Base-by-base conservation (phyloP, 2,329 filamentous ascomycete genomes). In the Cladosporium austrohemisphaericum region DNA sequence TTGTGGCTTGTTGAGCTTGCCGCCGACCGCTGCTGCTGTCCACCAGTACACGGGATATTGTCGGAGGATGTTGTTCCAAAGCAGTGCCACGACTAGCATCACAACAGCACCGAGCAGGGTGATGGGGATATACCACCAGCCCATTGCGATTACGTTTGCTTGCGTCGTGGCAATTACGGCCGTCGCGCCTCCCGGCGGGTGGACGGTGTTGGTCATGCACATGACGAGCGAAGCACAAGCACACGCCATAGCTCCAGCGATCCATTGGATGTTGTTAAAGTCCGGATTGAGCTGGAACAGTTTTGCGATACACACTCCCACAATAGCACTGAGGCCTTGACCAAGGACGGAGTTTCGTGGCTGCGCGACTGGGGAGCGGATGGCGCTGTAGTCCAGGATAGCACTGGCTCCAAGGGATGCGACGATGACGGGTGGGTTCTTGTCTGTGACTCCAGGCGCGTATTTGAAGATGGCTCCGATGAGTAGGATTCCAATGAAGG, bases 101-200 rank as follows among this genome's bases (percentile, higher is more conserved):
- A 76, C 53, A 1, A 60, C 57, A 2, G 67, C 67, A 2, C 70
- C 71, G 50, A 73, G 60, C 50, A 71, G 53, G 3, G 76, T 65
- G 6, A 76, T 53, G 0, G 66, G 65, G 0, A 74, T 65, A 52
- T 70, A 75, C 29, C 64, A 64, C 73, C 73, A 76, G 2, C 72
- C 72, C 65, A 76, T 66, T 0, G 58, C 63, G 11, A 65, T 69
- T 20, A 74, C 65, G 2, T 61, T 56, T 2, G 67, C 58, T 3
- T 70, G 62, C 3, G 68, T 71, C 5, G 68, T 67, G 1, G 73
- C 72, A 19, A 76, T 58, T 1, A 76, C 65, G 2, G 74, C 73
- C 8, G 72, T 75, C 0, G 74, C 74, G 18, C 74, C 74, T 14
- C 73, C 74, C 6, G 74, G 74, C n/a, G 74, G 74, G 55, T 76